A percentile compares a stretch with the other conserved stretches of the same genome.
These are phyloP conservation scores for Apiospora pterosperma DNA, from an alignment of 2,329 filamentous ascomycete species.

Conservation along the genomic window DNA sequence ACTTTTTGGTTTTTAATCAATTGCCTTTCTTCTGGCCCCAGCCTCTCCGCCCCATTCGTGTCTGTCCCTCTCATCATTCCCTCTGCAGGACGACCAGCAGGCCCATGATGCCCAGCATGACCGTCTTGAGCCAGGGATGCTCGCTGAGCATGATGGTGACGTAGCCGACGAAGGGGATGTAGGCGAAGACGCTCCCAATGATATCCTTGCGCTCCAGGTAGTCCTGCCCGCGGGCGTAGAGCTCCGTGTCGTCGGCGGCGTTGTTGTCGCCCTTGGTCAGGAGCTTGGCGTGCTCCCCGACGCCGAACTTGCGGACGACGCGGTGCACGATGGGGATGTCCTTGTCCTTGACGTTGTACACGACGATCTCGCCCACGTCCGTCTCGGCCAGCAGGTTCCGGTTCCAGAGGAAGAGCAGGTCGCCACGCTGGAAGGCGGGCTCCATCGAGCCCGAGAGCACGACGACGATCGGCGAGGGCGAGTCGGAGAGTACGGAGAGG, in stretches of 20 bases:
- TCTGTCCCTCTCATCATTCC: slow-evolving; percentile 52
- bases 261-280: slow-evolving; percentile 99
- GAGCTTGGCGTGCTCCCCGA: slow-evolving; percentile 62
- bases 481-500: slow-evolving; percentile 74
- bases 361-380: slow-evolving; percentile 55
- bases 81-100: slow-evolving; percentile 87
- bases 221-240: slow-evolving; percentile 80
- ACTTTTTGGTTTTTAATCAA: not conserved
- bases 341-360: slow-evolving; percentile 83
- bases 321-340: slow-evolving; percentile 97
- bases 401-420: slow-evolving; percentile 76
- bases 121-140: slow-evolving; percentile 95
- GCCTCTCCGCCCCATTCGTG: not conserved
- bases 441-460: slow-evolving; percentile 85
- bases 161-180: slow-evolving; percentile 93
- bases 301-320: slow-evolving; percentile 71
- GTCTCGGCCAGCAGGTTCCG: slow-evolving; percentile 56
- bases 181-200: slow-evolving; percentile 87
- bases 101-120: slow-evolving; percentile 92
- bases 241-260: slow-evolving; percentile 84
- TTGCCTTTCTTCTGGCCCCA: not conserved
- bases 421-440: slow-evolving; percentile 75
- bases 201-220: slow-evolving; percentile 86
- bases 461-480: slow-evolving; percentile 74
- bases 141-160: slow-evolving; percentile 95